Evolutionary conservation across 2,329 filamentous ascomycete genomes (phyloP), one percentile per base, ranked within the genome.

Genomic region (Ciborinia camelliae): DNA sequence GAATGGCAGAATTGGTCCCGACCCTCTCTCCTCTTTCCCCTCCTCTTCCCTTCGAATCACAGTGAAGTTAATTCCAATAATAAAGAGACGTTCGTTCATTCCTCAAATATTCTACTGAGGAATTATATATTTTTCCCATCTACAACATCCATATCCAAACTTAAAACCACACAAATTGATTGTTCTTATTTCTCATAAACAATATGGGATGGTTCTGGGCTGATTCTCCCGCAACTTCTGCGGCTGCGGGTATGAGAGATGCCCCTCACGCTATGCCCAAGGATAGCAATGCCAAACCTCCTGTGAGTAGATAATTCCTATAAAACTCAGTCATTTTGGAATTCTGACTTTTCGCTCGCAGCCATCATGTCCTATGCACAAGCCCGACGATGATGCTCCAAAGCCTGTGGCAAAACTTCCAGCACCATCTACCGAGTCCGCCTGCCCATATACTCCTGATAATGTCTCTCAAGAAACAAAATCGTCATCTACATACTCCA

Each of bases 361-460:
- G 87, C 85, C 86, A 73, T 81, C 80, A 79, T 91, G 88, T 74
- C 88, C 88, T 20, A 90, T 90, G 86, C 86, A 90, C 76, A 81
- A 84, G 76, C 58, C 67, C 75, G 53, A 66, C 76, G 41, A 67
- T 72, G 69, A 68, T 71, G 67, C 70, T 63, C 75, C 45, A 14
- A 57, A 63, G 37, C 58, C 62, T 68, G 70, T 72, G 60, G 65
- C 76, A 65, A 70, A 73, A 68, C 64, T 68, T 39, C 64, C 65
- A 23, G 66, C 66, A 43, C 67, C 71, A 62, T 67, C 74, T n/a
- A 69, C 74, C 62, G 73, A 74, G 67, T 65, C 72, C 63, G 67
- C 72, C 64, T 74, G 73, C 71, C 71, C 68, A 69, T 69, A 75
- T 70, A 72, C 73, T 68, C 68, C 75, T 68, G 58, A 71, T 73